Evolutionary conservation across 257 asterid species (phyloP).

Genomic region (Rubia yunnanensis): DNA sequence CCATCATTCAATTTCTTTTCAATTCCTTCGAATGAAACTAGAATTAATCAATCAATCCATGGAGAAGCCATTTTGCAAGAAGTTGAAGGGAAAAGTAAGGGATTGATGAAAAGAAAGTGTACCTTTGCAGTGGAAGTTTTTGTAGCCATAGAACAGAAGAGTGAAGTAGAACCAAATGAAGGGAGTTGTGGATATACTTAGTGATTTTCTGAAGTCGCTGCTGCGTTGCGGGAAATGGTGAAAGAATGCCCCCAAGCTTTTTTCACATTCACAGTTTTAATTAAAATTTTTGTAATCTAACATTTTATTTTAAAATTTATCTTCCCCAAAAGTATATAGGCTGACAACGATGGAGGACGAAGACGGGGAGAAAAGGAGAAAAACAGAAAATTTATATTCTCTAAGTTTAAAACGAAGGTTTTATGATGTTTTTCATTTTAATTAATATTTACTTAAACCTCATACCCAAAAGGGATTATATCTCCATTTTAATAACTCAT

Average conservation of each 20-base stretch:
- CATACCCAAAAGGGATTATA: too few relatives aligned
- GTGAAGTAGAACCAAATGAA: slow-evolving; percentile 12
- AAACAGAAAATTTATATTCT: too few relatives aligned
- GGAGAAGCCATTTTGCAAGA: neutral
- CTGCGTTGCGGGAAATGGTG: neutral
- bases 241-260: neutral
- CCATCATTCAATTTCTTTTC: slow-evolving; percentile 29
- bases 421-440: too few relatives aligned
- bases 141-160: neutral
- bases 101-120: neutral
- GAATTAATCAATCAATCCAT: neutral
- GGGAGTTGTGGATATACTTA: neutral
- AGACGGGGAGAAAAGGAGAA: too few relatives aligned
- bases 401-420: too few relatives aligned
- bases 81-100: neutral
- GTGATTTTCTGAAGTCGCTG: neutral
- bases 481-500: too few relatives aligned
- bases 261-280: too few relatives aligned
- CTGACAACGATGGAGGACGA: too few relatives aligned
- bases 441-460: too few relatives aligned
- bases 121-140: neutral
- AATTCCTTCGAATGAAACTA: neutral
- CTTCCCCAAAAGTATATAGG: too few relatives aligned
- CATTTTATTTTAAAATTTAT: too few relatives aligned
- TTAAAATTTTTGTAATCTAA: too few relatives aligned